phyloP scores from a whole-genome alignment of 1,284 basidiomycete species.

The Meira nashicola region DNA sequence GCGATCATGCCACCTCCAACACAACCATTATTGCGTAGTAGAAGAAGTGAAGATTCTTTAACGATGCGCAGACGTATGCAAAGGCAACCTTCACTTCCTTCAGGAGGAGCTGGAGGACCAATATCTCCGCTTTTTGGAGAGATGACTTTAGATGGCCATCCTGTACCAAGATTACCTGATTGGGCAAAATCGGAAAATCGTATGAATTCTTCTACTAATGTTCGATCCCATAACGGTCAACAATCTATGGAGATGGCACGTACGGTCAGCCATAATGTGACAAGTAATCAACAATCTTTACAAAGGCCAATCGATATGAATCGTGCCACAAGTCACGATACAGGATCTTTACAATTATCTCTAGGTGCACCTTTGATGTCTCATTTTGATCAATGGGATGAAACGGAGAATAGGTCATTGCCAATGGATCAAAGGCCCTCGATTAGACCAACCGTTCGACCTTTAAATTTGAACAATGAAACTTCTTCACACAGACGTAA shows the following conservation, averaged over 20 bases:
- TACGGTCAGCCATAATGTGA: not conserved
- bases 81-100: not conserved
- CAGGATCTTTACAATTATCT: not conserved
- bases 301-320: not conserved
- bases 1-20: not conserved
- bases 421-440: not conserved
- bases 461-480: not conserved
- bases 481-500: not conserved
- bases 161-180: constrained; percentile 2
- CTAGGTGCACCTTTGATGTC: not conserved
- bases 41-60: constrained; percentile 8
- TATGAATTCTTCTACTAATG: no score
- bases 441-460: not conserved
- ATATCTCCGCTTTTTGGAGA: not conserved
- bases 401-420: not conserved
- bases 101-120: not conserved
- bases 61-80: not conserved
- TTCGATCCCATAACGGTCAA: not conserved
- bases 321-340: not conserved
- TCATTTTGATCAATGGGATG: not conserved
- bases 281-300: not conserved
- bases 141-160: not conserved
- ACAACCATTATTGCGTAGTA: not conserved
- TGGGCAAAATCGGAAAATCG: not conserved
- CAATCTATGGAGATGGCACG: not conserved